phyloP scores from a whole-genome alignment of 176 grass and related monocot species.

The Hsuehochloa calcarea region DNA sequence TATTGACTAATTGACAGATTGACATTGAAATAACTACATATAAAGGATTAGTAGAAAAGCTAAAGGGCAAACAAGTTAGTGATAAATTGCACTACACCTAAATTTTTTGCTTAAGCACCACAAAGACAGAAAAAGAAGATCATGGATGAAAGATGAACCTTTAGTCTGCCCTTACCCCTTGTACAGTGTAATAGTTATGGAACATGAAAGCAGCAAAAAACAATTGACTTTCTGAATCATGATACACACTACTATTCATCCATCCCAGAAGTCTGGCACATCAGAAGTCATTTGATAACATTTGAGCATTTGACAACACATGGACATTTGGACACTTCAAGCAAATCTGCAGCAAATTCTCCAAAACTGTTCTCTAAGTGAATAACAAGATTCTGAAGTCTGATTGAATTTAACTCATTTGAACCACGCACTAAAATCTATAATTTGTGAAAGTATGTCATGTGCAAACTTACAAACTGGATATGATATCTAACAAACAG shows the following conservation, averaged over 20 bases:
- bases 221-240: neutral
- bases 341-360: neutral
- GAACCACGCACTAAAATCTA: neutral
- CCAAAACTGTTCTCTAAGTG: neutral
- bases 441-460: neutral
- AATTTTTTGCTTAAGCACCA: neutral
- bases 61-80: neutral
- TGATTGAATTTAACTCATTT: constrained; percentile 7
- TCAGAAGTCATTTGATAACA: neutral
- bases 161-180: neutral
- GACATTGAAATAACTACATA: neutral
- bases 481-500: neutral
- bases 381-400: neutral
- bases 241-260: neutral
- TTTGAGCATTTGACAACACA: constrained; percentile 1
- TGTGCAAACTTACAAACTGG: neutral
- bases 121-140: neutral
- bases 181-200: neutral
- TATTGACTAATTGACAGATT: neutral
- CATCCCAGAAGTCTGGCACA: constrained; percentile 19
- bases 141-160: neutral
- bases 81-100: neutral
- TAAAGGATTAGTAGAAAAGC: neutral
- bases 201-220: neutral
- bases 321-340: constrained; percentile 19